phyloP scores from a whole-genome alignment of 176 grass and related monocot species.

The Juncus effusus region DNA sequence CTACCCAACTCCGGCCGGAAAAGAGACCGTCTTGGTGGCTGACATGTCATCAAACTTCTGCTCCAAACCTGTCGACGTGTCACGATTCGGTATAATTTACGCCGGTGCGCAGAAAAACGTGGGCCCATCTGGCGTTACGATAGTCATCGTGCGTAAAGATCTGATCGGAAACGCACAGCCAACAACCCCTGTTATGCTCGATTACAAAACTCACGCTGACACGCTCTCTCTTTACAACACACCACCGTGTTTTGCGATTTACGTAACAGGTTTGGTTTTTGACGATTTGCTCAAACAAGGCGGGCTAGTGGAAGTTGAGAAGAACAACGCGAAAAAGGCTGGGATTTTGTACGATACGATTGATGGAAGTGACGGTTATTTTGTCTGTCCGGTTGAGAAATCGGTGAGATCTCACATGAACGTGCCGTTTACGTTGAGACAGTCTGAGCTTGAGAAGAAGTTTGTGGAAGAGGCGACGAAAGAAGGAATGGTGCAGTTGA shows the following conservation, averaged over 20 bases:
- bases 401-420: conserved; percentile 90
- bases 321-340: conserved; percentile 59
- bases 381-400: conserved; percentile 74
- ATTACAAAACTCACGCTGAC: conserved; percentile 91
- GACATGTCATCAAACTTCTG: conserved; percentile 99
- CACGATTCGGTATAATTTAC: conserved; percentile 87
- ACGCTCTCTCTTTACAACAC: conserved; percentile 95
- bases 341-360: conserved; percentile 78
- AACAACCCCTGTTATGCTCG: conserved; percentile 90
- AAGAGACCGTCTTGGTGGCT: conserved; percentile 60
- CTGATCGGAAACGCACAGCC: conserved; percentile 70
- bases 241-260: conserved; percentile 88
- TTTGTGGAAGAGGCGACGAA: conserved; percentile 84
- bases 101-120: conserved; percentile 98
- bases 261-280: conserved; percentile 83
- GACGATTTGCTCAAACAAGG: conserved; percentile 85
- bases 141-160: conserved; percentile 84
- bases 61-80: conserved; percentile 96
- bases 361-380: conserved; percentile 74
- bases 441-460: conserved; percentile 72
- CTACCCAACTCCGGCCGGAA: conserved; percentile 59
- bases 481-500: conserved; percentile 97
- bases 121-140: conserved; percentile 79
- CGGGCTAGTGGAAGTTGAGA: conserved; percentile 77
- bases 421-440: conserved; percentile 77